Evolutionary conservation across 805 yeast genomes (phyloP), one percentile per base, ranked within the genome.

Genomic region (Soucietia sequanensis): DNA sequence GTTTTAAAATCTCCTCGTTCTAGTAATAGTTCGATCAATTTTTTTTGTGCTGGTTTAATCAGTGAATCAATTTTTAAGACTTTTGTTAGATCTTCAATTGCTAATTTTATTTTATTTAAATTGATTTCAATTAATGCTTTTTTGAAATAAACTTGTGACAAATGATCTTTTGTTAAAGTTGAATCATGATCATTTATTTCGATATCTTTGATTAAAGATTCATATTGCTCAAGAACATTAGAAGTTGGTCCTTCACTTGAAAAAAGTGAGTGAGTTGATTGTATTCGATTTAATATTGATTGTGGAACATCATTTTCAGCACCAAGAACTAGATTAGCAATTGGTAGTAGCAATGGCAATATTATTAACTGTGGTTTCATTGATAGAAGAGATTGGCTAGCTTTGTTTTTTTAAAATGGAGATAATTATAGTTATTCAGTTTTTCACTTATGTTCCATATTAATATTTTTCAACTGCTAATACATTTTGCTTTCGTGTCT

Each of bases 121-220:
- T 79, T 70, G 35, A 80, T 56, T 35, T 81, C 81, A 3, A 82
- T 73, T 28, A 81, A 52, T 0, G 87, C 89, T 36, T 73, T 70
- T 50, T 78, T 81, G 51, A 75, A 80, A 41, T 72, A 68, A 1
- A 80, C 55, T 42, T 72, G 75, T 0, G 78, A 58, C 12, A 73
- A 39, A 4, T 48, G 41, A 6, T 51, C 41, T 30, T 23, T 38
- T 14, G 42, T 33, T n/a, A n/a, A 19, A 8, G 19, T n/a, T 11
- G 5, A 29, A 9, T 27, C 34, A 9, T 18, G 26, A n/a, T 17
- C n/a, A 15, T 8, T 27, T 6, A 19, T 16, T 35, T 44, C 54
- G 8, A 53, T 33, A 6, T 43, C 48, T 11, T 37, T 41, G n/a
- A 39, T 34, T 6, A 56, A 35, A 11, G 35, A 29, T 12, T 57